These are phyloP conservation scores for Colletotrichum kahawae DNA, from an alignment of 2,329 filamentous ascomycete genomes.

Conservation along the genomic window DNA sequence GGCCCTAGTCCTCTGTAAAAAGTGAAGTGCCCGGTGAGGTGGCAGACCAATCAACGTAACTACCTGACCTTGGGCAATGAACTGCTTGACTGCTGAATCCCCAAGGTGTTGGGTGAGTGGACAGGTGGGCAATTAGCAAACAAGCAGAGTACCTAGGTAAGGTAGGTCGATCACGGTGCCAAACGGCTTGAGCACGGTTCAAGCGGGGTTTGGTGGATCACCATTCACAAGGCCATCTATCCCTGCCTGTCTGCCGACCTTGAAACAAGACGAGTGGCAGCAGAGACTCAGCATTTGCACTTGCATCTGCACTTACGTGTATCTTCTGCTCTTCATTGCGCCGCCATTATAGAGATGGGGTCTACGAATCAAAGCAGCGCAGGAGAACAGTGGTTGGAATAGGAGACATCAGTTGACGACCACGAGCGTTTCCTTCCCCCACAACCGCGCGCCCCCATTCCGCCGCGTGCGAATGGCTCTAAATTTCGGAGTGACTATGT, in stretches of 20 bases:
- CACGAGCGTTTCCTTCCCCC: not conserved
- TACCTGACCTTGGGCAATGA: not conserved
- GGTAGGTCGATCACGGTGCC: not conserved
- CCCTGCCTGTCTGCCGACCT: not conserved
- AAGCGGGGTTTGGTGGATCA: not conserved
- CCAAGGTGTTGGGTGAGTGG: not conserved
- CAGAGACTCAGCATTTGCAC: not conserved
- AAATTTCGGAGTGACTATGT: not conserved
- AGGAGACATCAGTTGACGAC: not conserved
- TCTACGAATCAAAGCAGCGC: not conserved
- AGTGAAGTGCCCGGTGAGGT: not conserved
- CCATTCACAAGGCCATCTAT: not conserved
- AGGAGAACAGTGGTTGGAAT: not conserved
- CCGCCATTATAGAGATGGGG: not conserved
- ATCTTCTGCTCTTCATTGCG: not conserved
- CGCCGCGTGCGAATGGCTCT: not conserved
- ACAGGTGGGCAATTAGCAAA: not conserved
- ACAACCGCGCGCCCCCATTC: not conserved
- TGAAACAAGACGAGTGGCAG: conserved; percentile 13
- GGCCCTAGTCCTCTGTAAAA: not conserved
- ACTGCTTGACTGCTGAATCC: not conserved
- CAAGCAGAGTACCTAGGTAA: not conserved
- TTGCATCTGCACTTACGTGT: not conserved
- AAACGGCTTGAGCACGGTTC: not conserved
- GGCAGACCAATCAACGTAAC: not conserved